phyloP scores from a whole-genome alignment of 2,329 filamentous ascomycete genomes.

The Neofusicoccum sp. region DNA sequence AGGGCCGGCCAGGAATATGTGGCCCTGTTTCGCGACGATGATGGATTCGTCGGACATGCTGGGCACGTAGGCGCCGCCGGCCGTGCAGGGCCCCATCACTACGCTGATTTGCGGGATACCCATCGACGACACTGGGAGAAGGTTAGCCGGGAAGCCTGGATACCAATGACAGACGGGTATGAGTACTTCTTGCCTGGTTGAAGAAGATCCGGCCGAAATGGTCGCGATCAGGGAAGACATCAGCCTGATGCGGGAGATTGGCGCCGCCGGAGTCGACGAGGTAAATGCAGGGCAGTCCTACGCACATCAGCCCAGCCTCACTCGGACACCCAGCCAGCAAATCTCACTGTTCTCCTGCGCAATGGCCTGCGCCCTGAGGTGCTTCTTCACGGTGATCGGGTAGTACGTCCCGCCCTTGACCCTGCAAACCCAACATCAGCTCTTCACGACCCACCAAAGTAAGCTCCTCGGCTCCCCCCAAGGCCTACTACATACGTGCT shows the following conservation, averaged over 20 bases:
- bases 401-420: conserved; percentile 98
- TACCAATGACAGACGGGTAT: not conserved
- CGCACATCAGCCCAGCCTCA: not conserved
- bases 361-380: conserved; percentile 85
- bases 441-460: not conserved
- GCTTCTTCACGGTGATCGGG: conserved; percentile 96
- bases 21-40: conserved; percentile 92
- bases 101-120: conserved; percentile 92
- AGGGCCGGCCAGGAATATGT: conserved; percentile 93
- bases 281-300: conserved; percentile 74
- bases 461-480: not conserved
- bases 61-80: conserved; percentile 91
- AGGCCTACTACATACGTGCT: conserved; percentile 58
- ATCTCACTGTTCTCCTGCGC: conserved; percentile 78
- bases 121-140: conserved; percentile 63
- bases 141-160: not conserved
- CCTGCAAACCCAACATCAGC: conserved; percentile 20
- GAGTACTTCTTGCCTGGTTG: conserved; percentile 77
- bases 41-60: conserved; percentile 98
- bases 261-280: conserved; percentile 94
- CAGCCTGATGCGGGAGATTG: conserved; percentile 90
- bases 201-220: conserved; percentile 98
- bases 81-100: conserved; percentile 96
- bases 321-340: not conserved
- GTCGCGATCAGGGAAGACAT: conserved; percentile 92